phyloP scores from a whole-genome alignment of 257 asterid genomes.

The Forsythia suspensa region DNA sequence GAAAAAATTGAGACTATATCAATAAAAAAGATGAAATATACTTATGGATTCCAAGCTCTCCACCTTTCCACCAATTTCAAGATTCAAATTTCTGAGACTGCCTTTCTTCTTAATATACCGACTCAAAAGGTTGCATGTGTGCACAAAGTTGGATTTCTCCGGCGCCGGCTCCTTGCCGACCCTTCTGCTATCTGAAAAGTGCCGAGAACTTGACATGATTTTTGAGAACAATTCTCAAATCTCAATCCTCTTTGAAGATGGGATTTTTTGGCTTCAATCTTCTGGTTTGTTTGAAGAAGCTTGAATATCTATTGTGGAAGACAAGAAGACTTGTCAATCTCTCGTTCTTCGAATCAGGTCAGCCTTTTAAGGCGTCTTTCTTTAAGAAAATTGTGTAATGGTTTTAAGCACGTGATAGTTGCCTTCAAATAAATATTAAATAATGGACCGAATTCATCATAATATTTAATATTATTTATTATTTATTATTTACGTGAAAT shows the following conservation, averaged over 20 bases:
- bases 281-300: constrained; percentile 9
- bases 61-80: constrained; percentile 44
- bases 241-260: not conserved
- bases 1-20: too few species aligned
- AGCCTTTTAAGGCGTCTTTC: not conserved
- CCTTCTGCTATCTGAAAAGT: constrained; percentile 19
- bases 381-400: not conserved
- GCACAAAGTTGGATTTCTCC: constrained; percentile 52
- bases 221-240: not conserved
- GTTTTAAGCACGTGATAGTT: constrained; percentile 41
- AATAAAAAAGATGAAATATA: constrained; percentile 3
- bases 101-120: constrained; percentile 65
- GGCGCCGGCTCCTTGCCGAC: constrained; percentile 25
- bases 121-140: constrained; percentile 68
- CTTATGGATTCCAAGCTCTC: constrained; percentile 45
- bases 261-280: not conserved
- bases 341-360: not conserved
- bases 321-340: constrained; percentile 3
- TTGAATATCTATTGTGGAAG: not conserved
- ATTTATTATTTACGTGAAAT: too few species aligned
- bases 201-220: constrained; percentile 38
- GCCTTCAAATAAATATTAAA: not conserved
- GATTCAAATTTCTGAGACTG: constrained; percentile 48
- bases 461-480: too few species aligned
- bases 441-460: not conserved